These are phyloP conservation scores for Aspergillus ruber DNA, from an alignment of 2,329 filamentous ascomycete genomes.

Conservation along the genomic window DNA sequence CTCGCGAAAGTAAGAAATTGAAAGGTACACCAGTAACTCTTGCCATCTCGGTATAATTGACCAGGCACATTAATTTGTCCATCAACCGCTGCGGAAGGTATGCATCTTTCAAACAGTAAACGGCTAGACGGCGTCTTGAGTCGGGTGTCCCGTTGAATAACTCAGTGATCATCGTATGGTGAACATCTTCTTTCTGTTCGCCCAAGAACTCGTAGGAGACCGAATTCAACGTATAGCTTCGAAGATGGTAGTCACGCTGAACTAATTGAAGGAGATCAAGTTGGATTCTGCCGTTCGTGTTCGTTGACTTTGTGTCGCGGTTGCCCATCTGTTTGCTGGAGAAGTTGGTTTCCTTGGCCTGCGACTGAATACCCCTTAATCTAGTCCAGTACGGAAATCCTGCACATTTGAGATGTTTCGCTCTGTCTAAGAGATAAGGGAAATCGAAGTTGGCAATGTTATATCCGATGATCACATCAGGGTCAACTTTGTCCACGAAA, in stretches of 20 bases:
- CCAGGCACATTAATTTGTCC: conserved; percentile 96
- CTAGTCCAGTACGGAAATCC: conserved; percentile 86
- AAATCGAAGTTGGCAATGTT: conserved; percentile 99
- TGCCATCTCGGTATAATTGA: conserved; percentile 99
- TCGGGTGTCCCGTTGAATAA: conserved; percentile 94
- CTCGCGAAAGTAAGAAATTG: conserved; percentile 83
- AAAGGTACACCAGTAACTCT: conserved; percentile 98
- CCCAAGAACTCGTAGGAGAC: conserved; percentile 91
- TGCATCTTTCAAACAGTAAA: conserved; percentile 97
- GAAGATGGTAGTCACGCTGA: conserved; percentile 86
- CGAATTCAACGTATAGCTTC: conserved; percentile 96
- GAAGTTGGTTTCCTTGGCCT: conserved; percentile 73
- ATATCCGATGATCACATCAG: conserved; percentile 97
- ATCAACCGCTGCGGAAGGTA: conserved; percentile 90
- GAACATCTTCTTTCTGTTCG: conserved; percentile 97
- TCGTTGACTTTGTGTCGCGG: conserved; percentile 87
- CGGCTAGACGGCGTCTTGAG: conserved; percentile 78
- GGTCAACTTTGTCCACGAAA: conserved; percentile 83
- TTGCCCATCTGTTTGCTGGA: conserved; percentile 98
- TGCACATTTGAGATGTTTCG: conserved; percentile 70
- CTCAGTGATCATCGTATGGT: conserved; percentile 98
- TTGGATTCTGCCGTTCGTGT: conserved; percentile 88
- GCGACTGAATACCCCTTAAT: conserved; percentile 63
- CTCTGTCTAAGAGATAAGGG: conserved; percentile 85
- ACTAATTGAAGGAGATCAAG: conserved; percentile 91